Evolutionary conservation across 2,329 filamentous ascomycete species (phyloP), one percentile per base, ranked within the genome.

Genomic region (Aspergillus versicolor): DNA sequence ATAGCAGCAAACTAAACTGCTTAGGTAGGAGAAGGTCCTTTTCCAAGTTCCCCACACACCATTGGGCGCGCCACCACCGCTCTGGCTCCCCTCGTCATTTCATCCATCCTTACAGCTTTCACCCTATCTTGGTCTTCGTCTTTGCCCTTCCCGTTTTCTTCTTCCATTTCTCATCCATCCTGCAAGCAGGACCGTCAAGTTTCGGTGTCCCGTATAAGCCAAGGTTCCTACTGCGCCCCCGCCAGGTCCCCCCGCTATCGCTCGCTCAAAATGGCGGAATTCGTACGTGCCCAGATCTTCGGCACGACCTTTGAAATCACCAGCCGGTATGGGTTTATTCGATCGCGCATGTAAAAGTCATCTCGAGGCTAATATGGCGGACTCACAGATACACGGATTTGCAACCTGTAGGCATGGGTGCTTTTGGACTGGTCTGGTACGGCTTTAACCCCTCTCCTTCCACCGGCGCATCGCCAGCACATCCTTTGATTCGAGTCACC

Each of bases 231-330:
- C 41, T 49, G 45, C 50, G 57, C 40, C 52, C 56, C 48, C 56
- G 53, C 50, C 57, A 59, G 58, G 59, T 61, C 37, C 45, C 54
- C 49, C 50, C 32, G 56, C 58, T 54, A 32, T 57, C 56, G 42
- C 55, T 54, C 58, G 45, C 51, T 63, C 57, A 88, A 73, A 76
- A 97, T 99, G 94, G 94, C 94, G 77, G 94, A 99, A 84, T 99
- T 99, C 79, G 91, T 99, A 74, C 90, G 94, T 79, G 92, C 93
- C 75, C 93, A 97, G 84, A 97, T 99, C 77, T 99, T 99, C 75
- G 94, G 94, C 75, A 99, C 94, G 62, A 97, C 94, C 69, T 99
- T 99, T 75, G 94, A 99, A 86, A 97, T 97, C 80, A 99, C 94
- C 68, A 97, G 92, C 79, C 90, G 94, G 92, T 97, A 86, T 62